Base-by-base conservation (phyloP, 2,329 filamentous ascomycete species). In the Neofusicoccum sp. region DNA sequence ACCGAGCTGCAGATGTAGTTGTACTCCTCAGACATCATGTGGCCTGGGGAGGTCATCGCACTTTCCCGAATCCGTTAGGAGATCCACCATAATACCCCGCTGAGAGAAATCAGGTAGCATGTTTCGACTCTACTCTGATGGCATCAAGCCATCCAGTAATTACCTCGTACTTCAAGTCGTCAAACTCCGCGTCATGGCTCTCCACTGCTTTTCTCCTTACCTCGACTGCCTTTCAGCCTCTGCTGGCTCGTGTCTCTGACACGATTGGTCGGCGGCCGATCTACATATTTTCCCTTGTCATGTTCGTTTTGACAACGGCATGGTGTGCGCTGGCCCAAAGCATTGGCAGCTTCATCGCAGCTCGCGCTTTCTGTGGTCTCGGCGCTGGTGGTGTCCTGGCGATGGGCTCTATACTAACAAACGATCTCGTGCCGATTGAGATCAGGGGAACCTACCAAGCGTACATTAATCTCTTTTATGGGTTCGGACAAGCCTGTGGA, bases 171-270 rank as follows among this genome's bases (percentile, higher is more conserved):
- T 93, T 93, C 73, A 78, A 86, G 63, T 84, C 88, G 51, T 89
- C 89, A 33, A 91, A 93, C 72, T 86, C 86, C 48, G 90, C 90
- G 3, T 91, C 89, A 1, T 95, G 90, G 90, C 80, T 93, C 4
- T 91, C 89, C 1, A 93, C 90, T 0, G 85, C 89, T 0, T 93
- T 92, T 65, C 75, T 93, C 36, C 80, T 95, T 38, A 91, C 90
- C 0, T 89, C 86, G 3, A 92, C 89, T 1, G 85, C 87, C 26
- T 88, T 91, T 61, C 88, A 92, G 73, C 89, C 90, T 0, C 76
- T 93, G 1, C 84, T 90, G 64, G 90, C 89, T 3, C 83, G 90
- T 2, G 71, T 92, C 1, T 91, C 89, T 1, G 90, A 93, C 73
- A 86, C 87, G 0, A 76, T 92, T 62, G 89, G 90, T 9, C 79